Evolutionary conservation across 2,329 filamentous ascomycete species (phyloP), one percentile per base, ranked within the genome.

Genomic region (Alternaria arborescens): DNA sequence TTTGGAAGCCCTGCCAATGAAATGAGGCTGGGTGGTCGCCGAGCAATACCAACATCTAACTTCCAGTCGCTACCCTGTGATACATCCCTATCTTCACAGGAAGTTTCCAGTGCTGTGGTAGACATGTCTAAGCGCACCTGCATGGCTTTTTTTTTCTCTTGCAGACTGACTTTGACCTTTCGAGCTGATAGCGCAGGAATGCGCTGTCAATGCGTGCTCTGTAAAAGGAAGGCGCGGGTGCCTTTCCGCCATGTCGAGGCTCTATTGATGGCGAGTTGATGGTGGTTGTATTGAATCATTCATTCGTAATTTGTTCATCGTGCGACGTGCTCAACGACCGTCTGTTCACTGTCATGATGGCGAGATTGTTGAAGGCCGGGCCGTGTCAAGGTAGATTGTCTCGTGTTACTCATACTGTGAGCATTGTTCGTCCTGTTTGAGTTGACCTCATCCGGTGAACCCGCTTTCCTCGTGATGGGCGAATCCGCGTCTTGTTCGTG

Each of bases 331-430:
- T 65, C 55, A 11, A 66, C 69, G 12, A 75, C 59, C 1, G 74
- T 77, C 61, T 64, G 65, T 58, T 78, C 70, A 34, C 75, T 76
- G 30, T 68, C 71, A 5, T 61, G 58, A 36, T 65, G 52, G 34
- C 63, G 67, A 16, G 52, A 52, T 2, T 66, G 66, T 53, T 55
- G 48, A 12, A 73, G 52, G 18, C 61, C 66, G 1, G 73, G 71
- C 52, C 74, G 68, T 28, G 62, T 42, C 43, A 54, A 55, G 5
- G 46, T 56, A 41, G 54, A 54, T 38, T 61, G 51, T 36, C 54
- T 70, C 42, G 61, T 67, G 22, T 67, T 56, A n/a, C 58, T 64
- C 56, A 56, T 60, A 54, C 65, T 70, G 8, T 65, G 60, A 48
- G 62, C 50, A 28, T 68, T 58, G 32, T 71, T 67, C 44, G 61